phyloP scores from a whole-genome alignment of 176 grass and related monocot genomes.

The Oryza meyeriana region DNA sequence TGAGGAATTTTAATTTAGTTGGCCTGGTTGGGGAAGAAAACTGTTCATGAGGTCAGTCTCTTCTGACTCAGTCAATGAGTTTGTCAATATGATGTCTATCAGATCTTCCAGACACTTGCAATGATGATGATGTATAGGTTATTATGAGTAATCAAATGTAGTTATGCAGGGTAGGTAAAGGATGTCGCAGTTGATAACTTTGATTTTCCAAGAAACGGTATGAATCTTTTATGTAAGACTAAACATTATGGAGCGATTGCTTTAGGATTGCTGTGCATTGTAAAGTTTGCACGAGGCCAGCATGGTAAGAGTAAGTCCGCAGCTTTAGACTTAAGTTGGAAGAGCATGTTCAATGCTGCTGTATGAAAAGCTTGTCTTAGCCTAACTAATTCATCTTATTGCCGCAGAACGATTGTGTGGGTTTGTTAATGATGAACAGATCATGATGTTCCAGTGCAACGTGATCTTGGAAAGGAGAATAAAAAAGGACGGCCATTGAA shows the following conservation, averaged over 20 bases:
- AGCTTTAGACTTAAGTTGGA: not conserved
- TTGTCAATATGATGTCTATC: not conserved
- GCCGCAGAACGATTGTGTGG: not conserved
- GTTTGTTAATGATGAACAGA: not conserved
- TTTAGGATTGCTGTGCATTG: not conserved
- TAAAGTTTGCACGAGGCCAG: not conserved
- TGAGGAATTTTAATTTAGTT: not conserved
- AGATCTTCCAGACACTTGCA: not conserved
- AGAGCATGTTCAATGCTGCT: not conserved
- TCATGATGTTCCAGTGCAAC: not conserved
- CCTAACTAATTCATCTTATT: not conserved
- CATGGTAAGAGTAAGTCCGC: not conserved
- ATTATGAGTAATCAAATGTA: not conserved
- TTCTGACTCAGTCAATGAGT: not conserved
- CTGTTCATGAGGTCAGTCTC: not conserved
- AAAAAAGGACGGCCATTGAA: not conserved
- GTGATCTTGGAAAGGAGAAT: not conserved
- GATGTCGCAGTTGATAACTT: not conserved
- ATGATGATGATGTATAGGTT: not conserved
- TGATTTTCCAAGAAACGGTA: not conserved
- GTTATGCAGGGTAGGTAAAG: not conserved
- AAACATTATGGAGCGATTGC: not conserved
- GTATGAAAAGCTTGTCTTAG: not conserved
- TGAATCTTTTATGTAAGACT: not conserved
- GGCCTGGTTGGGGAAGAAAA: not conserved